Base-by-base conservation (phyloP, 2,329 filamentous ascomycete genomes). In the Aspergillus quadrilineatus region DNA sequence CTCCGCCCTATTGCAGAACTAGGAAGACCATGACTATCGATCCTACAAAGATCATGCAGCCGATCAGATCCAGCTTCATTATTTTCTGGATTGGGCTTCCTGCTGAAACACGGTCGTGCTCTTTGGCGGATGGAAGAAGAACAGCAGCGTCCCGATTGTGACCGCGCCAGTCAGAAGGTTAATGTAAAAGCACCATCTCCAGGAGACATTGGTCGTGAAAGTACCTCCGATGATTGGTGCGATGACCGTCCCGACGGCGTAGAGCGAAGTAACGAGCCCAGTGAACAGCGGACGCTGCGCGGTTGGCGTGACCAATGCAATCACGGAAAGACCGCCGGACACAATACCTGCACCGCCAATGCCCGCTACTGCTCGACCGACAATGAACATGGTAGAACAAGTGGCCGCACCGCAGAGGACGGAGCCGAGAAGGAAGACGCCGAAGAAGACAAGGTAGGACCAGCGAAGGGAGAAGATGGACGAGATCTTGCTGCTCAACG, bases 1-100 rank as follows among this genome's bases (percentile, higher is more conserved):
- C 71, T 14, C 83, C 83, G 9, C 81, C 83, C 79, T 80, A 85
- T 63, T 85, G 79, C 39, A 85, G 72, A 9, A 81, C 82, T 6
- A 85, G 74, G 6, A 85, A 69, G 6, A 84, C 72, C 60, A 77
- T 81, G 57, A 84, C 64, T 45, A 84, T 75, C 44, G 77, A 75
- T 1, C 81, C 79, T 39, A 83, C 73, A 63, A 84, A 75, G 57
- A 82, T 68, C 22, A 67, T 67, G 1, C 78, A 76, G 36, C 82
- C 81, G 6, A 75, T 46, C 14, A 81, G 67, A 62, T 85, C 82
- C 41, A 84, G 26, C 29, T 71, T 60, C 77, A 72, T 44, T 54
- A 47, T 6, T 61, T 17, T 50, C 51, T 59, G 61, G 10, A 61
- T 15, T 9, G 47, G 53, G 36, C 45, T 57, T 42, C 29, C 14